These are phyloP conservation scores for Entrophospora sp. DNA, from an alignment of 192 early-diverging fungal species.

Conservation along the genomic window DNA sequence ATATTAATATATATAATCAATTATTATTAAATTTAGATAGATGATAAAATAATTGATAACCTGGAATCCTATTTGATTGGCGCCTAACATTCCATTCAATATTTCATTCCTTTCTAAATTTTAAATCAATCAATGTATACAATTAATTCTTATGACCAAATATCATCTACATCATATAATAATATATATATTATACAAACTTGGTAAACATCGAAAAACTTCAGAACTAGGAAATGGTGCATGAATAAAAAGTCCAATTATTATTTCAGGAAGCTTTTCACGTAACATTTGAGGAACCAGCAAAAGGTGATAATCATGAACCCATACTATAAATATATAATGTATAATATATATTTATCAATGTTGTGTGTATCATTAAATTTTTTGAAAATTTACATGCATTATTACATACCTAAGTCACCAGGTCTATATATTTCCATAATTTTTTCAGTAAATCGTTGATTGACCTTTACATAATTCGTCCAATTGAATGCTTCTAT, in stretches of 20 bases:
- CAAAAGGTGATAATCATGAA: slow-evolving; percentile 96
- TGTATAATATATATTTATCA: neutral
- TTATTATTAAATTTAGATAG: neutral
- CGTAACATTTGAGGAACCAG: slow-evolving; percentile 85
- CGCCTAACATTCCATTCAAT: slow-evolving; percentile 78
- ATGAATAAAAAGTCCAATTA: slow-evolving; percentile 92
- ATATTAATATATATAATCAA: neutral
- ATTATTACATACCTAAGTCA: slow-evolving; percentile 56
- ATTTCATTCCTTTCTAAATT: slow-evolving; percentile 65
- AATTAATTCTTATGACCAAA: neutral
- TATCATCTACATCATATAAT: neutral
- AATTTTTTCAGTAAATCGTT: slow-evolving; percentile 66
- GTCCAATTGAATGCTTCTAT: slow-evolving; percentile 62
- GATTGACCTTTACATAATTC: slow-evolving; percentile 76
- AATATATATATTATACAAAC: slow-evolving; percentile 28
- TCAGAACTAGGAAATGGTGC: slow-evolving; percentile 95
- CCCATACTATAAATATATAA: slow-evolving; percentile 68
- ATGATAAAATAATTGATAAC: slow-evolving; percentile 22
- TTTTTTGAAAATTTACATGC: neutral
- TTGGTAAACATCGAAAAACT: slow-evolving; percentile 86
- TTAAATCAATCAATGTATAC: neutral
- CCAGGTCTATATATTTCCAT: slow-evolving; percentile 62
- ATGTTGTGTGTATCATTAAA: neutral
- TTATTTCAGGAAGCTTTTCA: slow-evolving; percentile 65
- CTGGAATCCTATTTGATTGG: slow-evolving; percentile 94